Evolutionary conservation across 2,329 filamentous ascomycete species (phyloP), one percentile per base, ranked within the genome.

Genomic region (Xylariaceae sp.): DNA sequence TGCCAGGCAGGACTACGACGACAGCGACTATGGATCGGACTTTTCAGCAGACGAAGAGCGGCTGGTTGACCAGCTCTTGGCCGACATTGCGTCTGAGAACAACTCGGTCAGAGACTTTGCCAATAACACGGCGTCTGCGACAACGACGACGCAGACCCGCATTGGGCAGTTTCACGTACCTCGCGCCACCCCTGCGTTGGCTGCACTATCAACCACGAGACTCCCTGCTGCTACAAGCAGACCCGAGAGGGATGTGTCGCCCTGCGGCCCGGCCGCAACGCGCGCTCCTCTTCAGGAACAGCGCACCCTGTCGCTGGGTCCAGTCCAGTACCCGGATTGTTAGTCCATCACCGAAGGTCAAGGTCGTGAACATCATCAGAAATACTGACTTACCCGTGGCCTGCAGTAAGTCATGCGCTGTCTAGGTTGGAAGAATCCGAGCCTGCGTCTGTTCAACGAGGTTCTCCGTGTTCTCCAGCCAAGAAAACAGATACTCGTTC

Each of bases 381-480:
- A 51, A 64, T 69, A 66, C 84, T 89, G 81, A 89, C 83, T 83
- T 78, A 86, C 79, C 65, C 59, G 66, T 61, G 88, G 86, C 80
- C 77, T 73, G 73, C 85, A 89, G 87, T 82, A 74, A 85, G 77
- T 68, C 76, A 72, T 15, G 75, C 75, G 1, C 64, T 81, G 6
- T 70, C 69, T 1, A 66, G 50, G 58, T 57, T 60, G 64, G 51
- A 58, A 35, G 51, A 58, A 35, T 15, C 65, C 23, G 39, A 66
- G 37, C 59, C 66, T 30, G 57, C 62, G 10, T 50, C 59, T n/a
- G 51, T 55, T 37, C 51, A 60, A 23, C 59, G 50, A 15, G 49
- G 9, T 3, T 35, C 58, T 5, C 53, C 60, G n/a, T 49, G 58
- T 37, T 53, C 48, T 7, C 60, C 69, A 6, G 51, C 66, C 0